Evolutionary conservation across 768 basidiomycete species (phyloP).

Genomic region (Lactifluus volemus): DNA sequence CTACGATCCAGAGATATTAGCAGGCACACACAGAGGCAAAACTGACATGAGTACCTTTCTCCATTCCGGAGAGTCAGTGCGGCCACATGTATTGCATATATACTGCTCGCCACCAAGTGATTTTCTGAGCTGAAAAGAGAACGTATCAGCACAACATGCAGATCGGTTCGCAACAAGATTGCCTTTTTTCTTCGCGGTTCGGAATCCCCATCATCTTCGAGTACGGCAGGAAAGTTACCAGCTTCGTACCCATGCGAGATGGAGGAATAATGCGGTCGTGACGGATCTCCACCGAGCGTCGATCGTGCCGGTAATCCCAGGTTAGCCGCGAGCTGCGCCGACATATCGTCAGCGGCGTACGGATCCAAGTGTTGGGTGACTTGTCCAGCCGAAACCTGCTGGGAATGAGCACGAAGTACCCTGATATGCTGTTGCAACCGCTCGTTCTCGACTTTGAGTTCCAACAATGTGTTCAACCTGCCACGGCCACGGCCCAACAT

Average conservation of each 20-base stretch:
- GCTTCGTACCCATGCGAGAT: slow-evolving; percentile 10
- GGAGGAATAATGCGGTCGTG: slow-evolving; percentile 9
- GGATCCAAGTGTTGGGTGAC: slow-evolving; percentile 15
- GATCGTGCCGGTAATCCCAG: slow-evolving; percentile 5
- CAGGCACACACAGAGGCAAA: background rate
- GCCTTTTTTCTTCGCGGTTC: slow-evolving; percentile 60
- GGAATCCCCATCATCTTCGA: slow-evolving; percentile 44
- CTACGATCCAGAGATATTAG: slow-evolving; percentile 28
- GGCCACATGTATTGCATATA: slow-evolving; percentile 87
- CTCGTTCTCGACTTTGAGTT: slow-evolving; percentile 85
- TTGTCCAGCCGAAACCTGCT: slow-evolving; percentile 14
- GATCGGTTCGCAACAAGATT: slow-evolving; percentile 7
- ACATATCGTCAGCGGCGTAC: slow-evolving; percentile 10
- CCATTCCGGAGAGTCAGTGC: slow-evolving; percentile 97
- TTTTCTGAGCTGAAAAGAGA: slow-evolving; percentile 27
- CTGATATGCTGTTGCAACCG: slow-evolving; percentile 55
- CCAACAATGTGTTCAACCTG: slow-evolving; percentile 67
- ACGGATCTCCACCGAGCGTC: slow-evolving; percentile 1
- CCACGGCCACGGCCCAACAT: background rate
- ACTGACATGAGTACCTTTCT: slow-evolving; percentile 48
- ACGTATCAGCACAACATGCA: background rate
- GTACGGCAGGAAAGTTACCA: slow-evolving; percentile 9
- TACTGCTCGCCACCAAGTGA: slow-evolving; percentile 51
- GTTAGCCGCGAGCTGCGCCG: slow-evolving; percentile 6
- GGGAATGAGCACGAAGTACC: slow-evolving; percentile 30